Percentiles rank a stretch among this genome's conserved stretches.
These are phyloP conservation scores for Crepidotus variabilis DNA, from an alignment of 768 basidiomycete species.

Conservation along the genomic window DNA sequence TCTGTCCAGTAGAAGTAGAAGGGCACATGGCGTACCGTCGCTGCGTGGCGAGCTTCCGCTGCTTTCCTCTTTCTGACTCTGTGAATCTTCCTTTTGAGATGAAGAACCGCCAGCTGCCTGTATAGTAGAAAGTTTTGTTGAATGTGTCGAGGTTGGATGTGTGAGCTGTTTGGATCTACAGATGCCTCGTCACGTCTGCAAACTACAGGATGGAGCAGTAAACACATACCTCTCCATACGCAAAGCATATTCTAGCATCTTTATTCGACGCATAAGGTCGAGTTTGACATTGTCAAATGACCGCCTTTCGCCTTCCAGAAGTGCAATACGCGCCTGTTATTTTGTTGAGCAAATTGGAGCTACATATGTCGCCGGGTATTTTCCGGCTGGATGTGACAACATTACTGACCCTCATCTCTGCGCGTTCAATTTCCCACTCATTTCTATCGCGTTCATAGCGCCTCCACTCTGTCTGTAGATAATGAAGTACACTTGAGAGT, in stretches of 20 bases:
- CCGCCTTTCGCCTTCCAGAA: slow-evolving; percentile 94
- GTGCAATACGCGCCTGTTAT: slow-evolving; percentile 86
- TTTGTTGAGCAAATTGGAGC: slow-evolving; percentile 21
- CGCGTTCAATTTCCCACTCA: slow-evolving; percentile 99
- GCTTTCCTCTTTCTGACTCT: slow-evolving; percentile 76
- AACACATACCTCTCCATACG: slow-evolving; percentile 85
- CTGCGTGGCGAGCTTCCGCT: slow-evolving; percentile 82
- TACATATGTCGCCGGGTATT: slow-evolving; percentile 18
- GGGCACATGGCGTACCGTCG: slow-evolving; percentile 52
- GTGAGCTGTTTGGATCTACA: slow-evolving; percentile 77
- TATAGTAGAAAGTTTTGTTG: slow-evolving; percentile 61
- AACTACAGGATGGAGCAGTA: slow-evolving; percentile 7
- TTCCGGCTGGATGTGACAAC: slow-evolving; percentile 1
- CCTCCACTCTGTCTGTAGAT: slow-evolving; percentile 97
- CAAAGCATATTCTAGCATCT: slow-evolving; percentile 98
- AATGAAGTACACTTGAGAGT: slow-evolving; percentile 92
- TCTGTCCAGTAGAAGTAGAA: not conserved
- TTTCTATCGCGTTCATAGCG: slow-evolving; percentile 97
- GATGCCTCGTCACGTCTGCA: slow-evolving; percentile 20
- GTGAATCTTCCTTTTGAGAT: slow-evolving; percentile 69
- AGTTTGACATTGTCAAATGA: slow-evolving; percentile 97
- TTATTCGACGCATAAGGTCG: slow-evolving; percentile 93
- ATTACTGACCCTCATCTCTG: slow-evolving; percentile 91
- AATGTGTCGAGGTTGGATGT: slow-evolving; percentile 55
- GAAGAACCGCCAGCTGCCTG: slow-evolving; percentile 47